Conservation (phyloP, 495 filamentous ascomycete genomes). For the Paragyromitra xinjiangensis region DNA sequence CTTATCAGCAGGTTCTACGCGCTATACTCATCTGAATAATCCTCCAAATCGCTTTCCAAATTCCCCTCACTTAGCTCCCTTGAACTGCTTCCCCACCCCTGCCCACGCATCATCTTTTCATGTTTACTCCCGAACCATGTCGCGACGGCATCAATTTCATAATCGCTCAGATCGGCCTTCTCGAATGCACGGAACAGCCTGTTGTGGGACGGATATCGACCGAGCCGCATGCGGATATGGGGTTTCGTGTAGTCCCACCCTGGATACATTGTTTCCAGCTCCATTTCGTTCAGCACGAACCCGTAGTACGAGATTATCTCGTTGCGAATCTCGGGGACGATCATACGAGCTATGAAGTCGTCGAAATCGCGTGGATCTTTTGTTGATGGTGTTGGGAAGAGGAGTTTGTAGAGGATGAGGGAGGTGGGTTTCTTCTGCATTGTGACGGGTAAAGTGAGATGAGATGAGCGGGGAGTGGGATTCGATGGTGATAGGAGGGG, state of each 20-base stretch:
- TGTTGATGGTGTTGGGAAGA: conserved; percentile 42
- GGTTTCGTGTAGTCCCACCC: conserved; percentile 49
- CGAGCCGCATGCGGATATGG: conserved; percentile 46
- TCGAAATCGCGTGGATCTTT: conserved; percentile 50
- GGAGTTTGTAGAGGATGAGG: conserved; percentile 45
- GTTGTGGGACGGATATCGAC: conserved; percentile 38
- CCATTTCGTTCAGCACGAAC: conserved; percentile 38
- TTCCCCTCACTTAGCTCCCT: conserved; percentile 32
- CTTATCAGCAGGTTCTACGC: conserved; percentile 17
- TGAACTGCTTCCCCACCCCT: conserved; percentile 27
- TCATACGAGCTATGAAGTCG: conserved; percentile 42
- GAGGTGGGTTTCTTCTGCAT: conserved; percentile 52
- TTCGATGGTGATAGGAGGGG: conserved; percentile 1
- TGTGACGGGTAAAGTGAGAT: conserved; percentile 24
- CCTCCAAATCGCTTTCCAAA: conserved; percentile 42
- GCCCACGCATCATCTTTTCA: conserved; percentile 39
- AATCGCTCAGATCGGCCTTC: conserved; percentile 47
- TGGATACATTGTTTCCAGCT: conserved; percentile 43
- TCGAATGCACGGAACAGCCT: conserved; percentile 51
- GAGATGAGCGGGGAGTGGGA: neutral
- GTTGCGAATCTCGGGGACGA: conserved; percentile 50
- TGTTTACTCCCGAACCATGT: conserved; percentile 51
- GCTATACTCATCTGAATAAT: conserved; percentile 49
- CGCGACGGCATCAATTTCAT: conserved; percentile 46
- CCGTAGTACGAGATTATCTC: conserved; percentile 50